Evolutionary conservation across 176 grass and related monocot genomes (phyloP).

Genomic region (Triticum turgidum): DNA sequence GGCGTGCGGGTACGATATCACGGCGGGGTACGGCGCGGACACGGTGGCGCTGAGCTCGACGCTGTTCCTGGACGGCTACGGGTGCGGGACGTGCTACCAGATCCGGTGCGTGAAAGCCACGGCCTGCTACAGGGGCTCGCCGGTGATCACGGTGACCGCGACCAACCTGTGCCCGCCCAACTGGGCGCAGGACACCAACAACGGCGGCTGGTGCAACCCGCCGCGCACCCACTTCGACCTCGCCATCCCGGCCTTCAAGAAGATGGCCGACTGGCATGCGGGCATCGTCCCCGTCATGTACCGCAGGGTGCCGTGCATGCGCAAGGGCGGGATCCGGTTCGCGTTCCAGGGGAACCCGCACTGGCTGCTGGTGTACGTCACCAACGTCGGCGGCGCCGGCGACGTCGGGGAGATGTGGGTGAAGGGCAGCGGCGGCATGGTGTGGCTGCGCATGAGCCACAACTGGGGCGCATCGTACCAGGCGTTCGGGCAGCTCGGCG

Average conservation of each 20-base stretch:
- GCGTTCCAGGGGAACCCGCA: conserved; percentile 58
- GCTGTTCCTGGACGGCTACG: conserved; percentile 56
- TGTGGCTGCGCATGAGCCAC: conserved; percentile 66
- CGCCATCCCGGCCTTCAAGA: conserved; percentile 78
- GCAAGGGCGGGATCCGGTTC: conserved; percentile 48
- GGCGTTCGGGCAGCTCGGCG: conserved; percentile 60
- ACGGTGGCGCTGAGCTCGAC: conserved; percentile 79
- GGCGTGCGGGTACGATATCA: conserved; percentile 74
- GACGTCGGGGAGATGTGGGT: conserved; percentile 62
- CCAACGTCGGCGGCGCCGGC: conserved; percentile 66
- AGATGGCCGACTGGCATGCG: conserved; percentile 61
- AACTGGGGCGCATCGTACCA: conserved; percentile 75
- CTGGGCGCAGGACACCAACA: conserved; percentile 60
- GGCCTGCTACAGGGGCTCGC: conserved; percentile 61
- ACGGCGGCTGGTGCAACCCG: conserved; percentile 90
- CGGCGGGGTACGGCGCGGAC: conserved; percentile 56
- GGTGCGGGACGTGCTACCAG: conserved; percentile 77
- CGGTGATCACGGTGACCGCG: conserved; percentile 62
- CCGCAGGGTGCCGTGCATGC: conserved; percentile 63
- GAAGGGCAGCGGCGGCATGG: conserved; percentile 18
- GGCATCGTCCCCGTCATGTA: conserved; percentile 88
- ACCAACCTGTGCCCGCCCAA: conserved; percentile 90
- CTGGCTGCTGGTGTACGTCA: conserved; percentile 73
- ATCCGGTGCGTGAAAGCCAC: conserved; percentile 50
- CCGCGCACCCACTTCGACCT: conserved; percentile 79